phyloP scores from a whole-genome alignment of 164 flowering plant genomes.

The Cinnamomum micranthum region DNA sequence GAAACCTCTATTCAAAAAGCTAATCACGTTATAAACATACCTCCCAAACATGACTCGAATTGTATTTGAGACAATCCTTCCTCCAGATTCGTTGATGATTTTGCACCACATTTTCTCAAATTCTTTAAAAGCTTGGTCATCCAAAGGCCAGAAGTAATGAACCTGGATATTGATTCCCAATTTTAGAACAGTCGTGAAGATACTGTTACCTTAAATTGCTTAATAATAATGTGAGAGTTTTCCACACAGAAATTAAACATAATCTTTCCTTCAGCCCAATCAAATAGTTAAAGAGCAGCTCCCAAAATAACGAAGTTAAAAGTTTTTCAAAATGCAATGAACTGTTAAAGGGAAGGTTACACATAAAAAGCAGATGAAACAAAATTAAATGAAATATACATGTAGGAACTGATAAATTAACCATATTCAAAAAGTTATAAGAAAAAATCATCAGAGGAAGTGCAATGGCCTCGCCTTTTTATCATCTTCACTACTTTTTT shows the following conservation, averaged over 20 bases:
- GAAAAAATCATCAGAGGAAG: too few species aligned
- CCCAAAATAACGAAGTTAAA: constrained; percentile 1
- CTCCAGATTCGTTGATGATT: constrained; percentile 46
- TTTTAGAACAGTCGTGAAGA: not conserved
- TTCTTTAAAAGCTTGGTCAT: constrained; percentile 33
- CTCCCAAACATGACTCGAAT: constrained; percentile 97
- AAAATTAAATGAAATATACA: too few species aligned
- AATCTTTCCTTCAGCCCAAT: not conserved
- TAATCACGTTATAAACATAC: constrained; percentile 28
- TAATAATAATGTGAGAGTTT: not conserved
- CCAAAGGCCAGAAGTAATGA: constrained; percentile 73
- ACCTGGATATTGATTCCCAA: constrained; percentile 30
- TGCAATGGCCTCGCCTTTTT: too few species aligned
- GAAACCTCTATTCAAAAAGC: not conserved
- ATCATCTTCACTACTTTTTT: too few species aligned
- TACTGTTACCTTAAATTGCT: not conserved
- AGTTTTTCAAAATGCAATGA: not conserved
- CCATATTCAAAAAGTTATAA: too few species aligned
- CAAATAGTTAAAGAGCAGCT: not conserved
- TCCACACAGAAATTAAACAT: not conserved
- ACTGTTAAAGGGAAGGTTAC: not conserved
- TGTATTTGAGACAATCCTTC: constrained; percentile 43
- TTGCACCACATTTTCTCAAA: constrained; percentile 72
- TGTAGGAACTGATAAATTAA: too few species aligned
- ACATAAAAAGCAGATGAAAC: not conserved